Percentiles rank a stretch among this genome's conserved stretches.
Evolutionary conservation across 1,284 basidiomycete species (phyloP).

Genomic region (Vanrija humicola): DNA sequence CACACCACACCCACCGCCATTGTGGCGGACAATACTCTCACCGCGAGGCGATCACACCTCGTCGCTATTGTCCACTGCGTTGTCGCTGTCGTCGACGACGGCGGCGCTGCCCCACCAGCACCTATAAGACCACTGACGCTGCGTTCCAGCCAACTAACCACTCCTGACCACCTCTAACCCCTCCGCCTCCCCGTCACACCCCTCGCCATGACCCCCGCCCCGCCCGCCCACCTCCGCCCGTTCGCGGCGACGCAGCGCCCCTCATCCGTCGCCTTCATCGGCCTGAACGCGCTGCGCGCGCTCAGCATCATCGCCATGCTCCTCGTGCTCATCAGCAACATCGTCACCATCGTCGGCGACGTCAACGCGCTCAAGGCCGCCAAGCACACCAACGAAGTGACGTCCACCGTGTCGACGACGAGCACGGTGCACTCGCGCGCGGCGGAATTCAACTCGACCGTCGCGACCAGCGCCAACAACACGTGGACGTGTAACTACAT

Average conservation of each 20-base stretch:
- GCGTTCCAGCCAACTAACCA: not conserved
- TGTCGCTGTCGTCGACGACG: not conserved
- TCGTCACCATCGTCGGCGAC: slow-evolving; percentile 72
- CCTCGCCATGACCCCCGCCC: slow-evolving; percentile 8
- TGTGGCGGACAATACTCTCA: no score
- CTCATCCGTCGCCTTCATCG: slow-evolving; percentile 59
- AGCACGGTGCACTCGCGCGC: not conserved
- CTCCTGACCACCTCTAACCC: not conserved
- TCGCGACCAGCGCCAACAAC: not conserved
- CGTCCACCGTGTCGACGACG: not conserved
- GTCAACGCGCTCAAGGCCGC: slow-evolving; percentile 57
- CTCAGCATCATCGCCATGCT: slow-evolving; percentile 72
- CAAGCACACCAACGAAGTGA: not conserved
- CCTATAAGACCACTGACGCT: not conserved
- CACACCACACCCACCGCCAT: no score
- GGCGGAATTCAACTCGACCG: not conserved
- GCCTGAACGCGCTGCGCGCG: slow-evolving; percentile 68
- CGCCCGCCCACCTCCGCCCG: slow-evolving; percentile 21
- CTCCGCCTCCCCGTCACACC: not conserved
- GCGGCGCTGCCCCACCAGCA: not conserved
- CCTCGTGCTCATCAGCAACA: slow-evolving; percentile 66
- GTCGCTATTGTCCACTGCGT: not conserved
- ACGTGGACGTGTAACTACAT: slow-evolving; percentile 61
- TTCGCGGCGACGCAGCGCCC: slow-evolving; percentile 28
- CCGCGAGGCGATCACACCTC: no score